Evolutionary conservation across 1,284 basidiomycete genomes (phyloP).

Genomic region (Singerocomus rubriflavus): DNA sequence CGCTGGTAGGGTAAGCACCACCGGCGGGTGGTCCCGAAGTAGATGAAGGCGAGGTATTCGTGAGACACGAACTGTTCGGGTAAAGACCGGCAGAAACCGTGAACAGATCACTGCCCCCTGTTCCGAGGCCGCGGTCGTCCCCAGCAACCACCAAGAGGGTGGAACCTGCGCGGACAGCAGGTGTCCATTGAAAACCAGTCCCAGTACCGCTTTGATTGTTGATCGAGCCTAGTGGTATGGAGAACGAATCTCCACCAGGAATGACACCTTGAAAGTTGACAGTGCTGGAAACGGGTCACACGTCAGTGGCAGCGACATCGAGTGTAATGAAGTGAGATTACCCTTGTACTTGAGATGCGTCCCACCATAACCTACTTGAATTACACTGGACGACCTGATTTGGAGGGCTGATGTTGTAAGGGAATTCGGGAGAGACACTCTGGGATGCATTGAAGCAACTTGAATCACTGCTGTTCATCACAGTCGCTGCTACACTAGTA

Average conservation of each 20-base stretch:
- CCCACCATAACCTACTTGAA: conserved; percentile 62
- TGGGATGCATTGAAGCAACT: conserved; percentile 56
- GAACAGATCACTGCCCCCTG: conserved; percentile 59
- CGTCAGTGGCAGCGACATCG: background rate
- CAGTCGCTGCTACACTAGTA: conserved; percentile 61
- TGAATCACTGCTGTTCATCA: conserved; percentile 49
- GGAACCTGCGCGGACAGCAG: conserved; percentile 59
- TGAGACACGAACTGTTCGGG: conserved; percentile 53
- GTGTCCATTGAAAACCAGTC: conserved; percentile 66
- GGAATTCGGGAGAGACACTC: conserved; percentile 51
- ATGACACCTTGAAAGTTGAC: conserved; percentile 69
- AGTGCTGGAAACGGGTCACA: conserved; percentile 35
- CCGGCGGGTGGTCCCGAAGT: conserved; percentile 76
- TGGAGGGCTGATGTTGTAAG: conserved; percentile 56
- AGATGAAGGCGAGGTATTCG: conserved; percentile 61
- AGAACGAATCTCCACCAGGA: conserved; percentile 73
- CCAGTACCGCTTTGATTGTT: conserved; percentile 45
- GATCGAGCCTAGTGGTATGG: conserved; percentile 48
- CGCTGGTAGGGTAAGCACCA: conserved; percentile 62
- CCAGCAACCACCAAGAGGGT: conserved; percentile 63
- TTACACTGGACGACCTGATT: conserved; percentile 63
- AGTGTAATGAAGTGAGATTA: conserved; percentile 31
- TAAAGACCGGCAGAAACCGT: conserved; percentile 49
- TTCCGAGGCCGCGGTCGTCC: conserved; percentile 62
- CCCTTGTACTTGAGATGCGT: conserved; percentile 51